phyloP scores from a whole-genome alignment of 2,329 filamentous ascomycete genomes.

The Penicillium polonicum region DNA sequence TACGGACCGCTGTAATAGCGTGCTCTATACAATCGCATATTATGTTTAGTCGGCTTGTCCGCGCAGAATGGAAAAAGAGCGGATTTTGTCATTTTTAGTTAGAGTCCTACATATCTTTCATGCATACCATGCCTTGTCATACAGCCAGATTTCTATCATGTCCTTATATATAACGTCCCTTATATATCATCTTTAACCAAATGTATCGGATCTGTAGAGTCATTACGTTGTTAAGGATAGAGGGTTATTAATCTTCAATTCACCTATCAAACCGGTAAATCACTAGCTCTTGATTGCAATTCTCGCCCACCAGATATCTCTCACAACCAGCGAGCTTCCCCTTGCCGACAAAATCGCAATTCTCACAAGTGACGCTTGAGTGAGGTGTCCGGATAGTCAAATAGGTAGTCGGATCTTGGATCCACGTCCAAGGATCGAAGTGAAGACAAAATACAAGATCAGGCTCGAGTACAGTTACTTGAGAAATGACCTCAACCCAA shows the following conservation, averaged over 20 bases:
- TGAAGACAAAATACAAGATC: constrained; percentile 40
- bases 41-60: too few species aligned
- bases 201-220: not conserved
- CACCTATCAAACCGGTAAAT: constrained; percentile 52
- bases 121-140: too few species aligned
- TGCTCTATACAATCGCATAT: too few species aligned
- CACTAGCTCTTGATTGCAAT: constrained; percentile 51
- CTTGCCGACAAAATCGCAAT: constrained; percentile 51
- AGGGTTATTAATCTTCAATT: not conserved
- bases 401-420: constrained; percentile 19
- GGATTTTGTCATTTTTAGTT: too few species aligned
- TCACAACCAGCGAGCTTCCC: constrained; percentile 61
- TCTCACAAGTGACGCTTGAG: constrained; percentile 35
- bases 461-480: constrained; percentile 34
- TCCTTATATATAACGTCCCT: not conserved
- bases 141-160: too few species aligned
- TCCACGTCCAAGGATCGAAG: constrained; percentile 27
- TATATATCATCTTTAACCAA: not conserved
- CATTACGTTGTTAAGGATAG: not conserved
- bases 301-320: constrained; percentile 62
- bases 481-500: constrained; percentile 42
- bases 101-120: too few species aligned
- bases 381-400: constrained; percentile 33
- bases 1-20: too few species aligned
- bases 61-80: too few species aligned